Evolutionary conservation across 192 early-diverging fungal genomes (phyloP), one percentile per base, ranked within the genome.

Genomic region (Backusella sp.): DNA sequence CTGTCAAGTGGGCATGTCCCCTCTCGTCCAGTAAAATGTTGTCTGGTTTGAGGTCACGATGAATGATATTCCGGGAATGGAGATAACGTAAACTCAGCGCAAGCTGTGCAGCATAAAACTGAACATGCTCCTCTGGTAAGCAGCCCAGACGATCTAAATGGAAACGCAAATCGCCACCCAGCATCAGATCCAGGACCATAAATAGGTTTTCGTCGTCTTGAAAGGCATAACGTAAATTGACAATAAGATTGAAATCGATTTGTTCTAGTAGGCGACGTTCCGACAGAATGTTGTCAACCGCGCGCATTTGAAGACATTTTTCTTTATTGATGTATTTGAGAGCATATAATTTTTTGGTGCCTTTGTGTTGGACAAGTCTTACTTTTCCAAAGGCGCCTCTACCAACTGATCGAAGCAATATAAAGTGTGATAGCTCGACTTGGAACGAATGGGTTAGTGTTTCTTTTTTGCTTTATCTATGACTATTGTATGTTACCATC

Each of bases 321-420:
- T 82, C 89, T 84, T 98, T 98, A 87, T 95, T 95, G 86, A 98
- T 98, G 83, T 97, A 97, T 84, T 98, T 98, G 46, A 98, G 89
- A 23, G 97, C 97, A 66, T 91, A 98, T 35, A 94, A 84, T 72
- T 89, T 84, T 76, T 93, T 92, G 0, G 92, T 91, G 14, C 84
- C 84, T 75, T 91, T 95, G 82, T 96, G 95, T 79, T 97, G 93
- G 6, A 97, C 96, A 0, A 98, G 93, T 21, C 96, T 93, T 68
- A 96, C 93, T 88, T 92, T 98, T 66, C 97, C 97, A 82, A 98
- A 98, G 6, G 96, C 95, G 6, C 97, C 97, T 73, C 93, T 94
- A 8, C 97, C 97, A 37, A 98, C 94, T 17, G 92, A 92, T 39
- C 96, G 88, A 49, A 97, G 83, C 46, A 98, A 87, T 62, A 94